Conservation (phyloP, 306 rosid genomes). For the Leucaena leucocephala region DNA sequence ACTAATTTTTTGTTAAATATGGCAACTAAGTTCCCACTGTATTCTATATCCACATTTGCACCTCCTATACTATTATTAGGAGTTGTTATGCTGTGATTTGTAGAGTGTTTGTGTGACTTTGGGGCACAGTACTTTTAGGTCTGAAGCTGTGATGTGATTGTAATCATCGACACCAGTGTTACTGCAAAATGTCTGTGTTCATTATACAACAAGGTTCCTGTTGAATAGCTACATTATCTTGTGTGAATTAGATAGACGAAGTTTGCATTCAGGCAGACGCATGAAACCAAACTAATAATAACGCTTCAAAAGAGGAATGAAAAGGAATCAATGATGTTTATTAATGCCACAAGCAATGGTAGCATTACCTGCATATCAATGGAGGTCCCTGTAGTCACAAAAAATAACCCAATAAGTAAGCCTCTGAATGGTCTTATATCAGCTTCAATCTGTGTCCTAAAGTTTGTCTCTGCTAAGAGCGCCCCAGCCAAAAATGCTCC, state of each 20-base stretch:
- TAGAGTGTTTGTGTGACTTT: not conserved
- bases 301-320: slow-evolving; percentile 4
- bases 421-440: slow-evolving; percentile 99
- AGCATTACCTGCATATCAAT: slow-evolving; percentile 81
- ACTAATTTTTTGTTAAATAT: not conserved
- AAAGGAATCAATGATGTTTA: slow-evolving; percentile 8
- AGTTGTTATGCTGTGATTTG: not conserved
- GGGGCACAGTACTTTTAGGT: not conserved
- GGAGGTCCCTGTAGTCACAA: slow-evolving; percentile 89
- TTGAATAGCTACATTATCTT: not conserved
- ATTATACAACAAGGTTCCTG: not conserved
- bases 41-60: not conserved
- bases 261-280: slow-evolving; percentile 18
- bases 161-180: not conserved
- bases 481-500: slow-evolving; percentile 99
- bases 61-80: not conserved
- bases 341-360: slow-evolving; percentile 13
- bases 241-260: not conserved
- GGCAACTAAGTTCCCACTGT: not conserved
- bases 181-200: not conserved
- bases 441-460: slow-evolving; percentile 99
- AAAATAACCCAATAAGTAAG: slow-evolving; percentile 93
- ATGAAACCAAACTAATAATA: slow-evolving; percentile 4
- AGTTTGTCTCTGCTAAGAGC: slow-evolving; percentile 94
- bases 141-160: not conserved